Base-by-base conservation (phyloP, 371 early-diverging fungal genomes). In the Lichtheimia corymbifera region DNA sequence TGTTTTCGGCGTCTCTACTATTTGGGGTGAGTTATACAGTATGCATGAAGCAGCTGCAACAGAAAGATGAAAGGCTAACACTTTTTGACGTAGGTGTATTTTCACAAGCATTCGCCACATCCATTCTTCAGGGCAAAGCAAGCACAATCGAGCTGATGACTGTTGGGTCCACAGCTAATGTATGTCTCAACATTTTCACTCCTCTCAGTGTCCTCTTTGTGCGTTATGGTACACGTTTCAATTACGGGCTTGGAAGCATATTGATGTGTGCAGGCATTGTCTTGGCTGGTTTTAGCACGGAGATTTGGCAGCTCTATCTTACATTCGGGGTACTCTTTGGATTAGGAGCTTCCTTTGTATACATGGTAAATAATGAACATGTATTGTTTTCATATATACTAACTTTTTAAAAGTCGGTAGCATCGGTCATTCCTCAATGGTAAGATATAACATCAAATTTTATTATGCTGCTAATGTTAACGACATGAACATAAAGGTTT, bases 261-360 rank as follows among this genome's bases (percentile, higher is more conserved):
- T 45, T 83, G 30, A 68, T 83, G 74, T 67, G 76, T 4, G 66
- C 80, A 7, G 80, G 84, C 25, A 63, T 85, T 14, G 67, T 82
- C 28, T 64, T 82, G 1, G 72, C 83, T 30, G 78, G 75, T 0
- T 83, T 76, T 47, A 76, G 72, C 55, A 68, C 66, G 7, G 63
- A 75, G 53, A 63, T 77, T 2, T 86, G 87, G 87, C 84, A 84
- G 40, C 66, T 86, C 15, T 84, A 81, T 54, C 63, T 86, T 13
- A 74, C 81, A 14, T 82, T 83, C 30, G 73, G 84, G 50, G 44
- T 83, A 5, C 64, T 86, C 27, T 80, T 80, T 55, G 87, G 87
- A 40, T 43, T 68, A 42, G 78, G 78, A 0, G 55, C 71, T 17
- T 74, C 73, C 20, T 50, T 74, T 4, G 66, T 74, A 2, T 78